A percentile compares a stretch with the other conserved stretches of the same genome.
phyloP scores from a whole-genome alignment of 768 basidiomycete species.

The Daedalea quercina region DNA sequence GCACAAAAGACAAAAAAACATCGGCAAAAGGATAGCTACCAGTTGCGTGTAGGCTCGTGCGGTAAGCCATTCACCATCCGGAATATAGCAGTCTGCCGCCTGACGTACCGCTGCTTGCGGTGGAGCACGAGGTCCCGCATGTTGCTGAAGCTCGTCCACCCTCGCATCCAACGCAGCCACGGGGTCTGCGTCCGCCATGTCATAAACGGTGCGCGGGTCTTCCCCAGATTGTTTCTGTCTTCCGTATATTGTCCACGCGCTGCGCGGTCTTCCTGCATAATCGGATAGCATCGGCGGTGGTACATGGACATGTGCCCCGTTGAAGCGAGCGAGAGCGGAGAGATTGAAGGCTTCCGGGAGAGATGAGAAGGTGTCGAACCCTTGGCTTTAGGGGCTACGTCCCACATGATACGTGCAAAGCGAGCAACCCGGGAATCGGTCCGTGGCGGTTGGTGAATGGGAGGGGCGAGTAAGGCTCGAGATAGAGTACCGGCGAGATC shows the following conservation, averaged over 20 bases:
- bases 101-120: constrained; percentile 38
- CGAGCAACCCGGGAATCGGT: constrained; percentile 34
- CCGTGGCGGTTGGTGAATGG: constrained; percentile 1
- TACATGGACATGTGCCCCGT: constrained; percentile 21
- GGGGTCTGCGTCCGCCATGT: constrained; percentile 38
- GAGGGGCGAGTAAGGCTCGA: constrained; percentile 4
- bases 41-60: constrained; percentile 33
- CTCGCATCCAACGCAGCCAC: constrained; percentile 29
- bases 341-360: constrained; percentile 32
- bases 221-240: constrained; percentile 11
- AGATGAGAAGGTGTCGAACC: constrained; percentile 37
- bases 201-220: constrained; percentile 31
- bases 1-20: too few relatives aligned
- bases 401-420: constrained; percentile 43
- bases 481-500: constrained; percentile 22
- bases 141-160: constrained; percentile 34
- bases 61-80: constrained; percentile 30
- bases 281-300: constrained; percentile 36
- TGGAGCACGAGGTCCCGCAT: constrained; percentile 33
- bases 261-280: constrained; percentile 34
- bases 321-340: constrained; percentile 13
- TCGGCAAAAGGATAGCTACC: too few relatives aligned
- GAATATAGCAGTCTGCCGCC: constrained; percentile 40
- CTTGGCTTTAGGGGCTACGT: constrained; percentile 37
- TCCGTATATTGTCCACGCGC: constrained; percentile 28